Evolutionary conservation across 1,139 yeast genomes (phyloP), one percentile per base, ranked within the genome.

Genomic region (Candida sojae): DNA sequence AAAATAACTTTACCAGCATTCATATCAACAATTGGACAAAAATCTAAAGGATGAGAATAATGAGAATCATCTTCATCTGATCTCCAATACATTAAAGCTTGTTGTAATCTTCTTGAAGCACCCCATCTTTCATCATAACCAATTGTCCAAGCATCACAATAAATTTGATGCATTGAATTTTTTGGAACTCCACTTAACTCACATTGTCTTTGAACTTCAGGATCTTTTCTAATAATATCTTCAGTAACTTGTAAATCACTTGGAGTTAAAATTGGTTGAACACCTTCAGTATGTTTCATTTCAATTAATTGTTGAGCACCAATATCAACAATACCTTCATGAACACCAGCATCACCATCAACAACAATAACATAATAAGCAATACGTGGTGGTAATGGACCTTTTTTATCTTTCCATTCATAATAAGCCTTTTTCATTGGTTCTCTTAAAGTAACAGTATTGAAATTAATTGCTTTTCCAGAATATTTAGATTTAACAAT

Each of bases 71-170:
- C 88, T 66, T 84, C 90, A 60, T 84, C 75, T n/a, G 83, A 74
- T 69, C 91, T 79, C 78, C 84, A 86, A 72, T 85, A 87, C 80
- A 87, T 78, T 66, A 86, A 78, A 36, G 92, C 92, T 67, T 87
- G 95, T 67, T 86, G 93, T 55, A 87, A 77, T 67, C 95, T 77
- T 62, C 83, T 83, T 44, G 83, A 75, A 44, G 86, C 80, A 42
- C 91, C 95, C 84, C 91, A 86, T 69, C 93, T 79, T 67, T 86
- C 93, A 63, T 87, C 95, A 63, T 83, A 86, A 50, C 93, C 93
- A 62, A 87, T 85, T 44, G 93, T 85, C 96, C 86, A 87, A 58
- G 86, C 92, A 62, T 87, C 95, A 72, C 93, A 86, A 74, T 84
- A 86, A 48, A 85, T 79, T 59, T 83, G 80, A 66, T 80, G 73